Conservation (phyloP, 2,329 filamentous ascomycete genomes). For the Hypoxylon sp. region DNA sequence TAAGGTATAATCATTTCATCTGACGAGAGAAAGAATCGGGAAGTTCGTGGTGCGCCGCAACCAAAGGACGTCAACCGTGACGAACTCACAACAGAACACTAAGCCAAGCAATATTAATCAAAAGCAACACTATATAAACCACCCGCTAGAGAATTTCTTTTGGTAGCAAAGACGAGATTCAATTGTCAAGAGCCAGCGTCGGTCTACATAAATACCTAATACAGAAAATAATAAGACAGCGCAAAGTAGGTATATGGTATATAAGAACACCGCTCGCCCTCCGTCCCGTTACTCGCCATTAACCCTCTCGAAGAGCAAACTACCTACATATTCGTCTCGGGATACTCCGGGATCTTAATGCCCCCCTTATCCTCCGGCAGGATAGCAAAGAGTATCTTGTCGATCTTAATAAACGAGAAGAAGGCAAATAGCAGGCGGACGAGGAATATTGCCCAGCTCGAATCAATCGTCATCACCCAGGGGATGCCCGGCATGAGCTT, state of each 20-base stretch:
- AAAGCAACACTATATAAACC: background rate
- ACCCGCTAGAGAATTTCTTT: background rate
- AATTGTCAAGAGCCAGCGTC: background rate
- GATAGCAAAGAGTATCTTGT: slow-evolving; percentile 39
- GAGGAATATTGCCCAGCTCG: slow-evolving; percentile 42
- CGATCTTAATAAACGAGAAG: slow-evolving; percentile 43
- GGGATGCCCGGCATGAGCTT: slow-evolving; percentile 46
- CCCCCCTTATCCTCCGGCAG: slow-evolving; percentile 45
- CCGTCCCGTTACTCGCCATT: background rate
- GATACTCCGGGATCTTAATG: slow-evolving; percentile 47
- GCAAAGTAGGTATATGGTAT: background rate
- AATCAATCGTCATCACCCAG: slow-evolving; percentile 39
- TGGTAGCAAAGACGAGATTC: background rate
- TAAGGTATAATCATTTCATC: background rate
- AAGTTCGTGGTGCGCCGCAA: background rate
- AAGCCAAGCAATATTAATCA: background rate
- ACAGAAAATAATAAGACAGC: background rate
- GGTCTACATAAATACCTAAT: background rate
- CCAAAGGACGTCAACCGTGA: background rate
- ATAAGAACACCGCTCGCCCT: background rate
- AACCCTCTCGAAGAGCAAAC: background rate
- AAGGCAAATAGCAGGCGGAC: slow-evolving; percentile 44
- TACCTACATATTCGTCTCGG: slow-evolving; percentile 37
- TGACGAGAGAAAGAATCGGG: background rate
- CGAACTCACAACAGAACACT: background rate